Percentiles rank a stretch among this genome's conserved stretches.
phyloP scores from a whole-genome alignment of 768 basidiomycete species.

The Suillus brevipes region DNA sequence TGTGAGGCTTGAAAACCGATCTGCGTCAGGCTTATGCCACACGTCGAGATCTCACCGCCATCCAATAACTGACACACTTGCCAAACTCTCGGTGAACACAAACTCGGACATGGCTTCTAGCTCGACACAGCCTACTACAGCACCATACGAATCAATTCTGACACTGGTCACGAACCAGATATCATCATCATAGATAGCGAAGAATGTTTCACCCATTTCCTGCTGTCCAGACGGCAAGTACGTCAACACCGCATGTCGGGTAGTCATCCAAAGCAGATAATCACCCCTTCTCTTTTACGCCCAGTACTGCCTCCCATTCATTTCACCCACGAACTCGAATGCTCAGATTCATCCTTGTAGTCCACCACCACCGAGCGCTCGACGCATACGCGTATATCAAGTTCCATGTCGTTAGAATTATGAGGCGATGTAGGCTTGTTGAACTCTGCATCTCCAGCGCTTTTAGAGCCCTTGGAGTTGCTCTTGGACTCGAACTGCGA shows the following conservation, averaged over 20 bases:
- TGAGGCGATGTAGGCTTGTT: conserved; percentile 7
- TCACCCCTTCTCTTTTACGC: neutral
- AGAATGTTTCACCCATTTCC: neutral
- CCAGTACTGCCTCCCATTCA: neutral
- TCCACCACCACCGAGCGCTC: conserved; percentile 31
- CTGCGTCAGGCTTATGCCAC: neutral
- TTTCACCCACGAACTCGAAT: neutral
- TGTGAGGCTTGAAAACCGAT: neutral
- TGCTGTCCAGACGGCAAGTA: neutral
- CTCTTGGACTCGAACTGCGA: conserved; percentile 20
- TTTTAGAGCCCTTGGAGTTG: neutral
- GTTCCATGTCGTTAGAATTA: conserved; percentile 21
- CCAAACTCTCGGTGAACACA: neutral
- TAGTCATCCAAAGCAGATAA: neutral
- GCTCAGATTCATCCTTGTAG: conserved; percentile 11
- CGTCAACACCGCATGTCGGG: neutral
- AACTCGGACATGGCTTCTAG: neutral
- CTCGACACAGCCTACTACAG: neutral
- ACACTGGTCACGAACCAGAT: neutral
- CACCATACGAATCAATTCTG: neutral
- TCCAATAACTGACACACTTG: neutral
- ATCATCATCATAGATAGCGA: neutral
- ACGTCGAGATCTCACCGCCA: neutral
- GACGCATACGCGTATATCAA: conserved; percentile 32
- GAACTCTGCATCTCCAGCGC: conserved; percentile 25